phyloP scores from a whole-genome alignment of 176 grass and related monocot genomes.

The Zizania latifolia region DNA sequence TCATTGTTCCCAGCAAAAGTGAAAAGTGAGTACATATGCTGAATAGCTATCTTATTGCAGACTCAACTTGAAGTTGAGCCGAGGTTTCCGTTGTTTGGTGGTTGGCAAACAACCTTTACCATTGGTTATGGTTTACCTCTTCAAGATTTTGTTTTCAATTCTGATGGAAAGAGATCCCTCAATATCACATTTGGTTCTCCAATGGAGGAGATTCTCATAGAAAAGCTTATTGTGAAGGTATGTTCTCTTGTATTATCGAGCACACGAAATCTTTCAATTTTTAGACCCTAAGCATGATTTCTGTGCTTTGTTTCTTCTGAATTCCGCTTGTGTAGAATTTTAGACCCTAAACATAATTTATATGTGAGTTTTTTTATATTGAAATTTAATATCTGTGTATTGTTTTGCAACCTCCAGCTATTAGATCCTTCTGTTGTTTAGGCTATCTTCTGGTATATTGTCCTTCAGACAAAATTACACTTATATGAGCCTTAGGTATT shows the following conservation, averaged over 20 bases:
- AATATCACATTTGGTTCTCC: conserved; percentile 97
- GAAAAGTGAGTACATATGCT: neutral
- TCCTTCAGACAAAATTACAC: too few species aligned
- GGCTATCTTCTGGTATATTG: neutral
- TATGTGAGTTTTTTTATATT: neutral
- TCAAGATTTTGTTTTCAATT: conserved; percentile 76
- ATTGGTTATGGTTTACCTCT: conserved; percentile 91
- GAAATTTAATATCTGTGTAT: neutral
- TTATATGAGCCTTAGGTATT: neutral
- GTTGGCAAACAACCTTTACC: conserved; percentile 96
- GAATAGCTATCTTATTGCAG: conserved; percentile 43
- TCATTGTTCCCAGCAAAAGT: neutral
- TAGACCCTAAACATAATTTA: neutral
- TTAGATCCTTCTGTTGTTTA: neutral
- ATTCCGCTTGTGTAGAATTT: neutral
- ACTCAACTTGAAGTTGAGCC: conserved; percentile 95
- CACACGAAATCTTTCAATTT: neutral
- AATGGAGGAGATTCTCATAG: conserved; percentile 74
- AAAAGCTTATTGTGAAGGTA: conserved; percentile 85
- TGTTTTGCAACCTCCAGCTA: neutral
- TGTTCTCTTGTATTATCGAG: neutral
- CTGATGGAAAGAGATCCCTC: conserved; percentile 76
- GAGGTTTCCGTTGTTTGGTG: conserved; percentile 97
- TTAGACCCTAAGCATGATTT: too few species aligned
- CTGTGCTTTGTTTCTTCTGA: neutral